Conservation (phyloP, 495 filamentous ascomycete genomes). For the Glarea lozoyensis region DNA sequence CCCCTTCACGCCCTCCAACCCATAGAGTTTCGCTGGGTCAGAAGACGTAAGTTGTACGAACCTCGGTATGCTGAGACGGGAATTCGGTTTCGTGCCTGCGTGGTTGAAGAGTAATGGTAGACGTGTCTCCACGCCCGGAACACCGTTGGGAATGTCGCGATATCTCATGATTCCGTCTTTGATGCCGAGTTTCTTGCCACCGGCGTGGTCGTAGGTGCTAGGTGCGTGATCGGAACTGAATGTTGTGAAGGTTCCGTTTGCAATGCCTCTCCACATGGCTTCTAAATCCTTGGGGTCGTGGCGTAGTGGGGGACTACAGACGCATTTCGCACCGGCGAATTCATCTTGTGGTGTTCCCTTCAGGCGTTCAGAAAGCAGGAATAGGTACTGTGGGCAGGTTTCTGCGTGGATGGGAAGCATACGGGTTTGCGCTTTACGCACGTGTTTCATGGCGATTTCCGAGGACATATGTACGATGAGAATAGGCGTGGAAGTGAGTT, state of each 20-base stretch:
- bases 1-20: constrained; percentile 38
- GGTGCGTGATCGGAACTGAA: constrained; percentile 35
- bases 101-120: constrained; percentile 32
- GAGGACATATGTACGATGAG: constrained; percentile 34
- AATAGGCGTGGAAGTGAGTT: constrained; percentile 34
- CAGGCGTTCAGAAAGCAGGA: constrained; percentile 19
- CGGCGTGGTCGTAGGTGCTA: constrained; percentile 28
- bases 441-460: constrained; percentile 15
- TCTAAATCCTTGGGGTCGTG: constrained; percentile 21
- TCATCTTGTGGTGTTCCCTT: constrained; percentile 6
- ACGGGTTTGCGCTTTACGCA: constrained; percentile 24
- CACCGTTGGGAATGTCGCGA: constrained; percentile 40
- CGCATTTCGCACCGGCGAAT: constrained; percentile 22
- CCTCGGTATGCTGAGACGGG: constrained; percentile 33
- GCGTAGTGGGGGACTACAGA: constrained; percentile 23
- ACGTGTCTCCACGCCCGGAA: constrained; percentile 45
- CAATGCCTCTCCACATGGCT: constrained; percentile 20
- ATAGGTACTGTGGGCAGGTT: constrained; percentile 32
- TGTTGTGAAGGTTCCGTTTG: constrained; percentile 34
- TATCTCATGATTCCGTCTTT: constrained; percentile 18
- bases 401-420: constrained; percentile 30
- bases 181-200: constrained; percentile 29
- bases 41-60: constrained; percentile 46
- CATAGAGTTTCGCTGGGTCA: constrained; percentile 48
- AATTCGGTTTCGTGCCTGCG: constrained; percentile 17